Evolutionary conservation across 352 stramenopile species (phyloP).

Genomic region (Thalassiosira hispida): DNA sequence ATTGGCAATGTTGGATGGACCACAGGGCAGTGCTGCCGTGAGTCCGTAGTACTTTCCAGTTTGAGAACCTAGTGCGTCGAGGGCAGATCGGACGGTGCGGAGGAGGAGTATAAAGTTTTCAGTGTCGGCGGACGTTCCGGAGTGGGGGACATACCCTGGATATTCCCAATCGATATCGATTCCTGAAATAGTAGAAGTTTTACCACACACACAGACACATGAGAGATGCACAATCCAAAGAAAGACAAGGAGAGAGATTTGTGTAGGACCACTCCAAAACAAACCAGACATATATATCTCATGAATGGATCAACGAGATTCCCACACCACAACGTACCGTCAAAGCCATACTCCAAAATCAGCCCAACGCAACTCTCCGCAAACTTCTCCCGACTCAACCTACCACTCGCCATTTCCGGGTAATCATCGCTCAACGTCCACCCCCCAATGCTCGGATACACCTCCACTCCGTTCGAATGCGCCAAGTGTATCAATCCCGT

Average conservation of each 20-base stretch:
- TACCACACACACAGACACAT: neutral
- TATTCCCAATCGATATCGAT: slow-evolving; percentile 28
- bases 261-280: too few relatives aligned
- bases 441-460: slow-evolving; percentile 23
- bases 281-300: too few relatives aligned
- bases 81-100: neutral
- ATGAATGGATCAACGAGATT: too few relatives aligned
- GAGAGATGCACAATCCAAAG: too few relatives aligned
- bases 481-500: slow-evolving; percentile 29
- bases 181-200: neutral
- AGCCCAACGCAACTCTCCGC: slow-evolving; percentile 20
- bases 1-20: slow-evolving; percentile 23
- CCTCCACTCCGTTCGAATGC: slow-evolving; percentile 1
- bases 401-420: slow-evolving; percentile 2
- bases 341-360: slow-evolving; percentile 37
- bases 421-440: slow-evolving; percentile 23
- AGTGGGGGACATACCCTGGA: slow-evolving; percentile 15
- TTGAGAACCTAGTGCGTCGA: slow-evolving; percentile 15
- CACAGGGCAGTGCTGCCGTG: slow-evolving; percentile 25
- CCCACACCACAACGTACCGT: slow-evolving; percentile 1
- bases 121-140: slow-evolving; percentile 11
- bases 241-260: too few relatives aligned
- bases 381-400: slow-evolving; percentile 5
- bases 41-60: slow-evolving; percentile 25
- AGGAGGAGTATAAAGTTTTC: slow-evolving; percentile 8